These are phyloP conservation scores for Pichia sp. DNA, from an alignment of 1,139 yeast species.

Conservation along the genomic window DNA sequence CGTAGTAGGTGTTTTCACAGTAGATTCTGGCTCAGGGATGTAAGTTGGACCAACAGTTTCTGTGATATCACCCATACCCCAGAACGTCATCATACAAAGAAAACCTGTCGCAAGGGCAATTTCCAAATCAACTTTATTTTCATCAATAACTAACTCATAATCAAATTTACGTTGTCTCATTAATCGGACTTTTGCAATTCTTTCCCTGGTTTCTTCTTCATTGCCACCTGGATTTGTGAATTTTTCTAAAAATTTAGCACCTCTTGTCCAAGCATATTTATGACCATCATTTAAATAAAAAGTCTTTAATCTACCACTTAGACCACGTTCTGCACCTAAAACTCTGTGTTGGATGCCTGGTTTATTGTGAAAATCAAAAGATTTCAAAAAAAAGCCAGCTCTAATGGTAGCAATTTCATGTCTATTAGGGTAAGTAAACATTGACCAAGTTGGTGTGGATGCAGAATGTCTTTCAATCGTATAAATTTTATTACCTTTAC, in stretches of 20 bases:
- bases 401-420: constrained; percentile 46
- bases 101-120: constrained; percentile 53
- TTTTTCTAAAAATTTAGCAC: constrained; percentile 45
- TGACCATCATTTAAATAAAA: constrained; percentile 48
- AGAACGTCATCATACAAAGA: constrained; percentile 54
- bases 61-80: constrained; percentile 52
- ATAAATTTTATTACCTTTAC: constrained; percentile 37
- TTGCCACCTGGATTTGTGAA: constrained; percentile 49
- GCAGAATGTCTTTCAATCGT: constrained; percentile 48
- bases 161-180: constrained; percentile 56
- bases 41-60: constrained; percentile 50
- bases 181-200: constrained; percentile 49
- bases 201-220: constrained; percentile 45
- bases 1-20: background rate
- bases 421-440: constrained; percentile 40
- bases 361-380: constrained; percentile 47
- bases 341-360: constrained; percentile 41
- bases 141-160: constrained; percentile 51
- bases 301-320: constrained; percentile 34
- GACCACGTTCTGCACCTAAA: constrained; percentile 32
- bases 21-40: constrained; percentile 17
- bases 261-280: constrained; percentile 49
- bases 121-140: constrained; percentile 39
- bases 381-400: constrained; percentile 40
- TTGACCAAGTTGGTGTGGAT: constrained; percentile 46